phyloP scores from a whole-genome alignment of 805 yeast species.

The Barnettozyma salicaria region DNA sequence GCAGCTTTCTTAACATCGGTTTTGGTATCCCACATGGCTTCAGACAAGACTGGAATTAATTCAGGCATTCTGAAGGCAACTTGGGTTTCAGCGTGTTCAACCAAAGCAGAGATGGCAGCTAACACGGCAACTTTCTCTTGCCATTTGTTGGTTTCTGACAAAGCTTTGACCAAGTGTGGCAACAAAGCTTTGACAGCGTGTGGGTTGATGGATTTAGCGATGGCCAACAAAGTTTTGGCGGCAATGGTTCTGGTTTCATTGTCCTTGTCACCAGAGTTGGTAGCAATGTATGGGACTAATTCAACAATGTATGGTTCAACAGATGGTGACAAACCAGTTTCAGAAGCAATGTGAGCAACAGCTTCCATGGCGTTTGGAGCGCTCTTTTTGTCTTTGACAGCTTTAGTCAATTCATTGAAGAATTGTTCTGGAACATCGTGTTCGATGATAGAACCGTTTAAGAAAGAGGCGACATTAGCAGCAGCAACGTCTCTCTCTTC shows the following conservation, averaged over 20 bases:
- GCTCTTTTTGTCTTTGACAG: slow-evolving; percentile 77
- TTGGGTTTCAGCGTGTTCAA: slow-evolving; percentile 92
- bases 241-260: slow-evolving; percentile 70
- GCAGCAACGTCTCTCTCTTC: slow-evolving; percentile 85
- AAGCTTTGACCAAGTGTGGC: slow-evolving; percentile 68
- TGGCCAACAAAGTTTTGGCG: slow-evolving; percentile 64
- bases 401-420: slow-evolving; percentile 68
- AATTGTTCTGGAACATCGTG: slow-evolving; percentile 94
- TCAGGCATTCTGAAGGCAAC: slow-evolving; percentile 99
- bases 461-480: slow-evolving; percentile 82
- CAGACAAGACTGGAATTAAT: slow-evolving; percentile 96
- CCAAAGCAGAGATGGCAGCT: slow-evolving; percentile 78
- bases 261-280: slow-evolving; percentile 88
- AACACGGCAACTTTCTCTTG: slow-evolving; percentile 93
- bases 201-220: slow-evolving; percentile 84
- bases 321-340: slow-evolving; percentile 74
- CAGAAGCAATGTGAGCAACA: slow-evolving; percentile 76
- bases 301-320: slow-evolving; percentile 94
- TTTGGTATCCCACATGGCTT: slow-evolving; percentile 99
- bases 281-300: slow-evolving; percentile 62
- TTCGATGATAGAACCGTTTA: slow-evolving; percentile 95
- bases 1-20: slow-evolving; percentile 97
- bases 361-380: slow-evolving; percentile 81
- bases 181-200: slow-evolving; percentile 84
- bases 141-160: slow-evolving; percentile 84